These are phyloP conservation scores for Rugonectria rugulosa DNA, from an alignment of 2,329 filamentous ascomycete genomes.

Conservation along the genomic window DNA sequence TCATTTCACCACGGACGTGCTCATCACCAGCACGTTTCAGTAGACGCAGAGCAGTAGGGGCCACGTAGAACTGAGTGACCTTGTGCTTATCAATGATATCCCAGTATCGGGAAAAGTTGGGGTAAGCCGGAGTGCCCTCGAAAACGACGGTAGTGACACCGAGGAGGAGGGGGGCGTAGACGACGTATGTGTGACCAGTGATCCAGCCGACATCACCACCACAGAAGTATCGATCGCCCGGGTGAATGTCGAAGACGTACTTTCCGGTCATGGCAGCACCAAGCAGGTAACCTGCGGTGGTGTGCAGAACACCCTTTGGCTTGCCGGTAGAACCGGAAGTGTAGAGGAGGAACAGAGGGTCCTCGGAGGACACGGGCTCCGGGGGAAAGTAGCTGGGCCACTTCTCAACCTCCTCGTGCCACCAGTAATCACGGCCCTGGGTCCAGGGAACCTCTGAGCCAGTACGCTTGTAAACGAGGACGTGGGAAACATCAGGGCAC, in stretches of 20 bases:
- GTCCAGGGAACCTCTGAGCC: slow-evolving; percentile 94
- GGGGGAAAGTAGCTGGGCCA: slow-evolving; percentile 93
- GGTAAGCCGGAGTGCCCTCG: slow-evolving; percentile 96
- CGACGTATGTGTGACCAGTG: slow-evolving; percentile 97
- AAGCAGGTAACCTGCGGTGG: slow-evolving; percentile 92
- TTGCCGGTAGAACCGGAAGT: slow-evolving; percentile 98
- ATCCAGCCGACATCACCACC: slow-evolving; percentile 99
- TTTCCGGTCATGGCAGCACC: slow-evolving; percentile 94
- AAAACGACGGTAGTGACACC: slow-evolving; percentile 96
- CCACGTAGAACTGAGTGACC: slow-evolving; percentile 98
- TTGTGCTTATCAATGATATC: slow-evolving; percentile 95
- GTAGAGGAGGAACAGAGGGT: slow-evolving; percentile 96
- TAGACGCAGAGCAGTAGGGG: slow-evolving; percentile 89
- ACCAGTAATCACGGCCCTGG: slow-evolving; percentile 89
- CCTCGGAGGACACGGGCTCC: slow-evolving; percentile 89
- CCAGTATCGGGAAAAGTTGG: slow-evolving; percentile 98
- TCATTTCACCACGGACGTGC: slow-evolving; percentile 89
- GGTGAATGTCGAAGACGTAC: slow-evolving; percentile 98
- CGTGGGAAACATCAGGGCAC: slow-evolving; percentile 85
- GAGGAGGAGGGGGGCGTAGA: slow-evolving; percentile 92
- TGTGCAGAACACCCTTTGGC: slow-evolving; percentile 99
- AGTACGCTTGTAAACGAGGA: slow-evolving; percentile 94
- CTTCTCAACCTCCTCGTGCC: slow-evolving; percentile 98
- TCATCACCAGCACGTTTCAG: slow-evolving; percentile 96
- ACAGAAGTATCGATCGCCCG: slow-evolving; percentile 93